Conservation (phyloP, 345 rosid genomes). For the Corchorus olitorius region DNA sequence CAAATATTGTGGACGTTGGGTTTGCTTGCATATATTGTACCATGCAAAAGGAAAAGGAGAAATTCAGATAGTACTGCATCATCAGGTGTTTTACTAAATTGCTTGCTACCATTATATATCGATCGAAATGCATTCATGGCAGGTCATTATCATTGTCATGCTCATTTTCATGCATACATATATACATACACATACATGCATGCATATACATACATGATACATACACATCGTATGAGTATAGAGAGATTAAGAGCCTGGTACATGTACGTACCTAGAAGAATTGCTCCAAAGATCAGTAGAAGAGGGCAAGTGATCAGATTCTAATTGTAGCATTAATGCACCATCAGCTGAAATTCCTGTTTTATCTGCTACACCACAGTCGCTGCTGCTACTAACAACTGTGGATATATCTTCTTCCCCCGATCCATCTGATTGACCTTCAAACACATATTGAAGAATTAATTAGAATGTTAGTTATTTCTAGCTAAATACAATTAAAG, state of each 20-base stretch:
- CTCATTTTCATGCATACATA: too few relatives aligned
- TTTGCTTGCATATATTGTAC: constrained; percentile 5
- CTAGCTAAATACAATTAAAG: background rate
- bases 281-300: constrained; percentile 67
- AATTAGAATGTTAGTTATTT: too few relatives aligned
- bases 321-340: constrained; percentile 42
- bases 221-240: background rate
- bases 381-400: constrained; percentile 39
- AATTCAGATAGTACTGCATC: too few relatives aligned
- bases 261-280: constrained; percentile 57
- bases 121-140: background rate
- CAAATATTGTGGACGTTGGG: constrained; percentile 26
- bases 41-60: constrained; percentile 5
- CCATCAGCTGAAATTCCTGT: constrained; percentile 41
- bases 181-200: too few relatives aligned
- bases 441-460: background rate
- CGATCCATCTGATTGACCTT: constrained; percentile 61
- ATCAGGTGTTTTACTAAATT: too few relatives aligned
- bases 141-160: too few relatives aligned
- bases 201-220: too few relatives aligned
- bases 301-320: constrained; percentile 41
- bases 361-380: constrained; percentile 40
- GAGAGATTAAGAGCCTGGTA: background rate
- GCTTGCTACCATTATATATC: background rate
- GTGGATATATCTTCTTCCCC: constrained; percentile 71